phyloP scores from a whole-genome alignment of 2,329 filamentous ascomycete genomes.

The Xylaria sp. region DNA sequence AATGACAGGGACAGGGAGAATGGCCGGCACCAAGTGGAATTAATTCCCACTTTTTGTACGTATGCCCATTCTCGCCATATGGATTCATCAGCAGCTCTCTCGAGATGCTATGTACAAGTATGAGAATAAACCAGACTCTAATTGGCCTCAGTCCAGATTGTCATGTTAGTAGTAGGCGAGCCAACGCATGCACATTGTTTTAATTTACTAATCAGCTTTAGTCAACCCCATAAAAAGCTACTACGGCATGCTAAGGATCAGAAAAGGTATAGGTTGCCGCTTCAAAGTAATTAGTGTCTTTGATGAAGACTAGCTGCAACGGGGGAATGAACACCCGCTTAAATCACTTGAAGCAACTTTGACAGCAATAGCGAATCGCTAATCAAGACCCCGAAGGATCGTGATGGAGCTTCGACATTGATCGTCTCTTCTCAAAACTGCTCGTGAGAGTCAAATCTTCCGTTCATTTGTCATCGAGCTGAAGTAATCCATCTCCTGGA shows the following conservation, averaged over 20 bases:
- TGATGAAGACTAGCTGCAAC: slow-evolving; percentile 14
- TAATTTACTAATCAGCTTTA: slow-evolving; percentile 12
- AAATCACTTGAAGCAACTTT: background rate
- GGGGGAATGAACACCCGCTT: slow-evolving; percentile 13
- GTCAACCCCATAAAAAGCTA: background rate
- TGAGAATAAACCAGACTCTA: slow-evolving; percentile 20
- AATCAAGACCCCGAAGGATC: background rate
- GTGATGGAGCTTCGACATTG: background rate
- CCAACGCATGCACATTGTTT: slow-evolving; percentile 1
- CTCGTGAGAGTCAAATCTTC: background rate
- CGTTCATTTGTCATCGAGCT: slow-evolving; percentile 23
- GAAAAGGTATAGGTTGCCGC: slow-evolving; percentile 8
- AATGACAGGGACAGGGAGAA: slow-evolving; percentile 5
- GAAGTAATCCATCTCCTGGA: slow-evolving; percentile 17
- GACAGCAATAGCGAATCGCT: slow-evolving; percentile 2
- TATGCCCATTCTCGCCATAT: slow-evolving; percentile 25
- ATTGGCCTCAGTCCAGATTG: slow-evolving; percentile 23
- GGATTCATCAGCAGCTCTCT: slow-evolving; percentile 17
- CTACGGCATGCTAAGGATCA: slow-evolving; percentile 1
- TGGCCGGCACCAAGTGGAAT: slow-evolving; percentile 3
- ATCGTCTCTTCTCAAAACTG: background rate
- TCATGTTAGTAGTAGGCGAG: background rate
- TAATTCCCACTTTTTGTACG: slow-evolving; percentile 25
- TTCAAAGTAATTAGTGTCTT: slow-evolving; percentile 1
- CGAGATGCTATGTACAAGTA: slow-evolving; percentile 18